Conservation (phyloP, 768 basidiomycete genomes). For the Roridomyces roridus region DNA sequence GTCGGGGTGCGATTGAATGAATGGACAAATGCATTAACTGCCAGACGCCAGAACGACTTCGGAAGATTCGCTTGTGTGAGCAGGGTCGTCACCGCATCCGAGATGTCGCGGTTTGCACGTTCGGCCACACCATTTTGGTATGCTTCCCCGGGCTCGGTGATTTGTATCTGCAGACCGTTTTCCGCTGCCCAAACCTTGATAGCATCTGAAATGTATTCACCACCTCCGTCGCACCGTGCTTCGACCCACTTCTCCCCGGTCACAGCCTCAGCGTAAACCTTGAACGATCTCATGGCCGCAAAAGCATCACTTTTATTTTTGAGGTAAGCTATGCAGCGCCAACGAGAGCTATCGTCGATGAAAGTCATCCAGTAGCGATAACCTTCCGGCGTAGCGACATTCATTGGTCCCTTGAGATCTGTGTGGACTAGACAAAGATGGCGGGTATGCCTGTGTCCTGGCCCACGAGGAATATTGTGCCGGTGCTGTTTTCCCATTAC, state of each 20-base stretch:
- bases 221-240: slow-evolving; percentile 27
- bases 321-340: slow-evolving; percentile 12
- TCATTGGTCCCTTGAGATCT: slow-evolving; percentile 31
- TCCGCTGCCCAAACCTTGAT: not conserved
- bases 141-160: slow-evolving; percentile 21
- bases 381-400: slow-evolving; percentile 13
- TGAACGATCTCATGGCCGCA: slow-evolving; percentile 26
- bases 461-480: slow-evolving; percentile 10
- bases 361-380: slow-evolving; percentile 29
- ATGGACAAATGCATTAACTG: slow-evolving; percentile 27
- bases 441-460: not conserved
- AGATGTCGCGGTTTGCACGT: slow-evolving; percentile 35
- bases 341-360: slow-evolving; percentile 15
- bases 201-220: slow-evolving; percentile 21
- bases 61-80: slow-evolving; percentile 25
- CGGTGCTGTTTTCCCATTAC: slow-evolving; percentile 35
- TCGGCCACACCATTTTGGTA: slow-evolving; percentile 45
- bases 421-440: slow-evolving; percentile 16
- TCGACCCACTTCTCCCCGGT: slow-evolving; percentile 13
- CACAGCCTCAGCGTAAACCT: slow-evolving; percentile 28
- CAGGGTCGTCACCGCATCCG: slow-evolving; percentile 29
- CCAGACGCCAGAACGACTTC: slow-evolving; percentile 30
- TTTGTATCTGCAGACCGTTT: not conserved
- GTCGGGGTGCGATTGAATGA: slow-evolving; percentile 31
- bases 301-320: slow-evolving; percentile 25